Conservation (phyloP, 148 eudicot species). For the Chenopodium album region DNA sequence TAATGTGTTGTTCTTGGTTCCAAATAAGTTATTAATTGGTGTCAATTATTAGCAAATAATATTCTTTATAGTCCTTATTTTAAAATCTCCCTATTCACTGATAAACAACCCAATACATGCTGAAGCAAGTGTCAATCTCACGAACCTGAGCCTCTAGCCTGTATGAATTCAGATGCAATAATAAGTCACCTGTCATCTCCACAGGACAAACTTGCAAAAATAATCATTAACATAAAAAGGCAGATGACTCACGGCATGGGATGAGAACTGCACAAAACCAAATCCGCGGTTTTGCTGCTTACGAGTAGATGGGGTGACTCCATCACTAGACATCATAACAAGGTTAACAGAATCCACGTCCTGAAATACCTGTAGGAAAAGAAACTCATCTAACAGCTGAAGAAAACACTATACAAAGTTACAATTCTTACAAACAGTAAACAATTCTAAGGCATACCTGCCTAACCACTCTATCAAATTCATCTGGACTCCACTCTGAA, state of each 20-base stretch:
- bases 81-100: not conserved
- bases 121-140: conserved; percentile 65
- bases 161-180: conserved; percentile 60
- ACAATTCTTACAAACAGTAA: not conserved
- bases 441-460: conserved; percentile 44
- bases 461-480: conserved; percentile 48
- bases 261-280: conserved; percentile 62
- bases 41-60: not conserved
- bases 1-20: not conserved
- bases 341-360: conserved; percentile 67
- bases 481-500: conserved; percentile 63
- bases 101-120: conserved; percentile 29
- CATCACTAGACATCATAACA: conserved; percentile 36
- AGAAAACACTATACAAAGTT: not conserved
- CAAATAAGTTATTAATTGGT: not conserved
- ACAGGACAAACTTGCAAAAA: not conserved
- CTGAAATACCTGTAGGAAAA: conserved; percentile 48
- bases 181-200: conserved; percentile 35
- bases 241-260: conserved; percentile 63
- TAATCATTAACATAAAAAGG: conserved; percentile 4
- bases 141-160: conserved; percentile 75
- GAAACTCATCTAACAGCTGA: not conserved
- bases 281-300: conserved; percentile 67
- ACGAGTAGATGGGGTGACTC: conserved; percentile 33
- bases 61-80: not conserved